These are phyloP conservation scores for Solanum etuberosum DNA, from an alignment of 257 asterid species.

Conservation along the genomic window DNA sequence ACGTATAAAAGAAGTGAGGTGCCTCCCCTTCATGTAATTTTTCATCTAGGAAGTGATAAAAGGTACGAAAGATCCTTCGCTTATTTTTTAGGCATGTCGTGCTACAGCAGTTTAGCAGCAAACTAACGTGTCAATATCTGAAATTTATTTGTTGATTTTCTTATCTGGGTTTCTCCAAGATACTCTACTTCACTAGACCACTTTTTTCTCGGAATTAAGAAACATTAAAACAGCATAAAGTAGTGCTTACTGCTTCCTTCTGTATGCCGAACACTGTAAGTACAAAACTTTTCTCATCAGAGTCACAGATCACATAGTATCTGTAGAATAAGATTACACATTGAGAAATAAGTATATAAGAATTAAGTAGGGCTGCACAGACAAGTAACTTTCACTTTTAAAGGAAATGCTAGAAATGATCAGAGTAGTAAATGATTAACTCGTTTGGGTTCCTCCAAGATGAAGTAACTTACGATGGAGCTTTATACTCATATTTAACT, in stretches of 20 bases:
- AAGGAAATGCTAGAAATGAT: too few species aligned
- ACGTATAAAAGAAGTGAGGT: not conserved
- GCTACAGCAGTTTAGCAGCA: not conserved
- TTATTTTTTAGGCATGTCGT: not conserved
- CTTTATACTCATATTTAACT: too few species aligned
- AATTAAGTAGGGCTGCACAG: too few species aligned
- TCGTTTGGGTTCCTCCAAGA: too few species aligned
- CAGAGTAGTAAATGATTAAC: too few species aligned
- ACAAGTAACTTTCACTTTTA: too few species aligned
- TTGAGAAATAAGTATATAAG: too few species aligned
- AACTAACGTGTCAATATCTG: too few species aligned
- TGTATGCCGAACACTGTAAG: too few species aligned
- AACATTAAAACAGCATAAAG: not conserved
- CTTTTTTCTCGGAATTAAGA: not conserved
- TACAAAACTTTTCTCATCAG: conserved; percentile 29
- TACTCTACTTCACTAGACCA: not conserved
- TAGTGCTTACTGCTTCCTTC: conserved; percentile 44
- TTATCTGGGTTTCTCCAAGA: not conserved
- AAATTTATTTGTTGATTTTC: not conserved
- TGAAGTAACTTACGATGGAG: too few species aligned
- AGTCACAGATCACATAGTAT: conserved; percentile 55
- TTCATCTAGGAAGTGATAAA: not conserved
- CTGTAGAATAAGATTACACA: not conserved
- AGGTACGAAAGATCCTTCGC: not conserved
- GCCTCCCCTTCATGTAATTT: not conserved